Evolutionary conservation across 2,329 filamentous ascomycete genomes (phyloP), one percentile per base, ranked within the genome.

Genomic region (Xylaria sp.): DNA sequence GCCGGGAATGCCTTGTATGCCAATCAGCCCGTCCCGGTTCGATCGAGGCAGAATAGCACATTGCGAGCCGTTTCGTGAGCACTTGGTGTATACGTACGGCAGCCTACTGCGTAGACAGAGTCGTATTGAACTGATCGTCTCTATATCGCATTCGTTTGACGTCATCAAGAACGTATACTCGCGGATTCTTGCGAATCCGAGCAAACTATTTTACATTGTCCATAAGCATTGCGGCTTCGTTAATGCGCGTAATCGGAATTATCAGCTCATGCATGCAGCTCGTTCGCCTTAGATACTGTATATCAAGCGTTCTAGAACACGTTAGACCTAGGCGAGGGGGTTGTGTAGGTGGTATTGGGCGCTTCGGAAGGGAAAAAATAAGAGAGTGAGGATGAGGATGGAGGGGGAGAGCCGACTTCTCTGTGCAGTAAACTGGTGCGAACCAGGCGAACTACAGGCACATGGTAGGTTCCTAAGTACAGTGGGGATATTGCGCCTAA

Each of bases 251-350:
- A 20, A 3, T 7, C 18, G 32, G 23, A n/a, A 28, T 54, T 39
- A 23, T 48, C 46, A 52, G 4, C 13, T 28, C 23, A 52, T 32
- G 12, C 50, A 15, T 15, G 50, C 50, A 52, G 20, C 25, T 28
- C 25, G 23, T 28, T 15, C 23, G 10, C 50, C 25, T 3, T 23
- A 52, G 15, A 28, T n/a, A 32, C 13, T 65, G 34, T 34, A 25
- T 9, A 2, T 44, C 20, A 50, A 50, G 34, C 15, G 46, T 54
- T 64, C 55, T 59, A 59, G 63, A 65, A 52, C 63, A 59, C 18
- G 18, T 18, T 8, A 7, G 41, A n/a, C 15, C 15, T 18, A n/a
- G 41, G 41, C 15, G 41, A n/a, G 15, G 41, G 7, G 15, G 3
- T 46, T 18, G 41, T n/a, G 41, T 46, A n/a, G 41, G 41, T 46